Evolutionary conservation across 768 basidiomycete species (phyloP), one percentile per base, ranked within the genome.

Genomic region (Imleria badia): DNA sequence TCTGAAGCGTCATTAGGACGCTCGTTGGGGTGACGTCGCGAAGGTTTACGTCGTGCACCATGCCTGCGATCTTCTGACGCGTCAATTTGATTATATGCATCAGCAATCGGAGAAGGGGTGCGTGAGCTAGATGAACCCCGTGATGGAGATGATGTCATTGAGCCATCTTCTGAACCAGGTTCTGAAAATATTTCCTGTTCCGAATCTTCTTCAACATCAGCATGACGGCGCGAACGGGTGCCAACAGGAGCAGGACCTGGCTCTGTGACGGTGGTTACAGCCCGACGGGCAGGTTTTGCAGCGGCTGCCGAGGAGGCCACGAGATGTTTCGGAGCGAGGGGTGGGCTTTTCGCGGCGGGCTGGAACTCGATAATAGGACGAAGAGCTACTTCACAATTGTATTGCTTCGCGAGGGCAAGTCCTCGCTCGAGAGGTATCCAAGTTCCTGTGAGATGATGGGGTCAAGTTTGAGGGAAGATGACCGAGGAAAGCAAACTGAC

Each of bases 371-470:
- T 91, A 58, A 99, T 93, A 29, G 97, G 94, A 34, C 91, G 87
- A 19, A 99, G 79, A 17, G 90, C 78, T 20, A 76, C 67, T 64
- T 97, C 94, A 65, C 95, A 94, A 59, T 93, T 91, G 73, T 98
- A 98, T 70, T 98, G 94, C 65, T 84, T 91, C 23, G 94, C 89
- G 29, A 99, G 78, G 26, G 75, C 75, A 45, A 98, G 73, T 3
- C 96, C 95, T 52, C 94, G 81, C 46, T 96, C 93, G 54, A 96
- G 84, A 20, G 97, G 97, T 58, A 99, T 94, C 97, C 97, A 99
- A 22, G 97, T 99, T 14, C 97, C 97, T 98, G 64, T 30, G 54
- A 34, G 17, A 45, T n/a, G 40, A 34, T 38, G 42, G 33, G 26
- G 15, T 59, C 31, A 29, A 30, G 30, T 30, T 15, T 19, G 33